A percentile compares a stretch with the other conserved stretches of the same genome.
Evolutionary conservation across 1,284 basidiomycete species (phyloP).

Genomic region (Mycena sp.): DNA sequence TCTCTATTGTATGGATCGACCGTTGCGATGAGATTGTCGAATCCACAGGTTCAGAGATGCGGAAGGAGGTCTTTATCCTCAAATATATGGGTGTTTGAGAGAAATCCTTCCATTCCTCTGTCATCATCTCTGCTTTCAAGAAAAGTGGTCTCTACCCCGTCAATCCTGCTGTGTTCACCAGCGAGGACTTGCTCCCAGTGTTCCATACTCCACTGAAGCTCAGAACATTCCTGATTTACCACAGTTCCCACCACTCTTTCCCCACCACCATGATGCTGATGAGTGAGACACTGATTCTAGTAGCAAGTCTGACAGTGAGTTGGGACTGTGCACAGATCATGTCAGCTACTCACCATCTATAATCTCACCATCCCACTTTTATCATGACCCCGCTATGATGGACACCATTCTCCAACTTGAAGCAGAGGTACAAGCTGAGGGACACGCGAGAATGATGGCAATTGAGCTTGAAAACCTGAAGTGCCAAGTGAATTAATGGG

Average conservation of each 20-base stretch:
- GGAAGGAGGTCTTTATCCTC: constrained; percentile 41
- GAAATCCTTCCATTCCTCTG: constrained; percentile 32
- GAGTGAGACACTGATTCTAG: neutral
- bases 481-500: neutral
- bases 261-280: neutral
- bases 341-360: no score
- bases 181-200: constrained; percentile 11
- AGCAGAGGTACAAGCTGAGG: neutral
- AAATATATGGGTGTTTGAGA: constrained; percentile 38
- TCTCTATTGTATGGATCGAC: constrained; percentile 22
- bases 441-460: neutral
- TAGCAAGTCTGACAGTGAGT: neutral
- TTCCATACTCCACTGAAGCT: constrained; percentile 13
- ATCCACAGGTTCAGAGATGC: constrained; percentile 35
- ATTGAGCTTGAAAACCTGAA: neutral
- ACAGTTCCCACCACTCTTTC: neutral
- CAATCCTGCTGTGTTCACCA: constrained; percentile 6
- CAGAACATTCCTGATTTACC: neutral
- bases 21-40: constrained; percentile 6
- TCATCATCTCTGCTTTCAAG: constrained; percentile 36
- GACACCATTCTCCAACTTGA: constrained; percentile 4
- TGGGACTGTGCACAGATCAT: no score
- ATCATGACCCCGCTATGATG: constrained; percentile 13
- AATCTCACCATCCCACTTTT: constrained; percentile 11
- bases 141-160: constrained; percentile 36